Percentiles rank a stretch among this genome's conserved stretches.
Conservation (phyloP, 2,329 filamentous ascomycete genomes). For the Fusarium sp. region DNA sequence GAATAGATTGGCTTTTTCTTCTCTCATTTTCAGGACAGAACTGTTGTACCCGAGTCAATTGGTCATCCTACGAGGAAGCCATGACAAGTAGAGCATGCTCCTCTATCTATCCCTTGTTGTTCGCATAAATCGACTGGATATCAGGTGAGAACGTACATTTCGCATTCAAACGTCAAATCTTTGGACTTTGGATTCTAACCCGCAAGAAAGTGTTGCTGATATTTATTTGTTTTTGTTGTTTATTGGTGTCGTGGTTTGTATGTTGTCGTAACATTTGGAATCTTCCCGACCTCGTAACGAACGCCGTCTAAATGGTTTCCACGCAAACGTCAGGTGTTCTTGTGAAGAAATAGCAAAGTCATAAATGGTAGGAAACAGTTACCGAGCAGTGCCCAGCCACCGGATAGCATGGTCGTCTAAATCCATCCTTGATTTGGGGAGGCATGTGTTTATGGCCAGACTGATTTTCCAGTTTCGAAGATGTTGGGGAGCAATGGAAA, state of each 20-base stretch:
- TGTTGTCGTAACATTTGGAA: constrained; percentile 24
- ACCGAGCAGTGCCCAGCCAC: background rate
- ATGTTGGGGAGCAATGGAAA: constrained; percentile 3
- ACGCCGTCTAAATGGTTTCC: constrained; percentile 46
- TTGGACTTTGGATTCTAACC: constrained; percentile 34
- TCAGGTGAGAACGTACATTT: constrained; percentile 13
- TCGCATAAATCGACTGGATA: constrained; percentile 28
- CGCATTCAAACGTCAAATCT: constrained; percentile 7
- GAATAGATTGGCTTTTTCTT: constrained; percentile 28
- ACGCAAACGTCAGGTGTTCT: constrained; percentile 26
- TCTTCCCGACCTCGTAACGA: constrained; percentile 29
- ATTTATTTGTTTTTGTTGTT: background rate
- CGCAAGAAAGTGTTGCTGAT: constrained; percentile 9
- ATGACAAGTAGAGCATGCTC: background rate
- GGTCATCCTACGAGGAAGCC: background rate
- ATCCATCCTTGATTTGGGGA: constrained; percentile 5
- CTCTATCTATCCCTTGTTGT: constrained; percentile 8
- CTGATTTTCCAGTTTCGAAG: background rate
- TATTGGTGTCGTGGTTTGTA: constrained; percentile 7
- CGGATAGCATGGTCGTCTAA: constrained; percentile 18
- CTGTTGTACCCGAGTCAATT: constrained; percentile 13
- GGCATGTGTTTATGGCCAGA: constrained; percentile 3
- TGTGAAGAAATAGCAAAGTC: constrained; percentile 17
- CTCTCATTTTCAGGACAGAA: constrained; percentile 1
- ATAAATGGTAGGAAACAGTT: constrained; percentile 16